Conservation (phyloP, 306 rosid genomes). For the Glycine latifolia region DNA sequence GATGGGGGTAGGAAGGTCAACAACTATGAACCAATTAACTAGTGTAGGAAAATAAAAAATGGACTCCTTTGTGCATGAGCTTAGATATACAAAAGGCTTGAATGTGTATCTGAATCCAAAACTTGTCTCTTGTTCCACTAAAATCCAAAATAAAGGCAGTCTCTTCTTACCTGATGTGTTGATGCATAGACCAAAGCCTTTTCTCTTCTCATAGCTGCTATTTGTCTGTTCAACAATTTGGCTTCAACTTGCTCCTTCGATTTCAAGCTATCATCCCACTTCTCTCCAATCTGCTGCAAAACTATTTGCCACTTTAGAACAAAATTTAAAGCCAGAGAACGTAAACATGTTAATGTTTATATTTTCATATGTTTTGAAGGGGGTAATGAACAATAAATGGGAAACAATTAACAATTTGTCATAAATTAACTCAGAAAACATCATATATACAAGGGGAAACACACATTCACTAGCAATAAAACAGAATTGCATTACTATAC, state of each 20-base stretch:
- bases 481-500: not conserved
- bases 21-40: too few relatives aligned
- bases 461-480: constrained; percentile 30
- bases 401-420: not conserved
- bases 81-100: too few relatives aligned
- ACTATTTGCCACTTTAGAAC: constrained; percentile 28
- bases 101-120: not conserved
- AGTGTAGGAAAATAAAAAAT: too few relatives aligned
- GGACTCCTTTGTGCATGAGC: too few relatives aligned
- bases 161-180: constrained; percentile 76
- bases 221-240: constrained; percentile 58
- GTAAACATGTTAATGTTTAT: not conserved
- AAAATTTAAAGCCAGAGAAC: not conserved
- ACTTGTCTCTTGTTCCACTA: constrained; percentile 10
- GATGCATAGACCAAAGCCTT: constrained; percentile 87
- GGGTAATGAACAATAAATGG: not conserved
- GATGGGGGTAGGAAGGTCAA: too few relatives aligned
- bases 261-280: constrained; percentile 72
- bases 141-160: constrained; percentile 5
- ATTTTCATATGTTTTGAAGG: not conserved
- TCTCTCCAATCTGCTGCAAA: constrained; percentile 58
- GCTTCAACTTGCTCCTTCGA: constrained; percentile 85
- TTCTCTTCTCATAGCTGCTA: constrained; percentile 89
- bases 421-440: not conserved
- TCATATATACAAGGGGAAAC: not conserved